Evolutionary conservation across 2,329 filamentous ascomycete genomes (phyloP).

Genomic region (Aspergillus calidoustus): DNA sequence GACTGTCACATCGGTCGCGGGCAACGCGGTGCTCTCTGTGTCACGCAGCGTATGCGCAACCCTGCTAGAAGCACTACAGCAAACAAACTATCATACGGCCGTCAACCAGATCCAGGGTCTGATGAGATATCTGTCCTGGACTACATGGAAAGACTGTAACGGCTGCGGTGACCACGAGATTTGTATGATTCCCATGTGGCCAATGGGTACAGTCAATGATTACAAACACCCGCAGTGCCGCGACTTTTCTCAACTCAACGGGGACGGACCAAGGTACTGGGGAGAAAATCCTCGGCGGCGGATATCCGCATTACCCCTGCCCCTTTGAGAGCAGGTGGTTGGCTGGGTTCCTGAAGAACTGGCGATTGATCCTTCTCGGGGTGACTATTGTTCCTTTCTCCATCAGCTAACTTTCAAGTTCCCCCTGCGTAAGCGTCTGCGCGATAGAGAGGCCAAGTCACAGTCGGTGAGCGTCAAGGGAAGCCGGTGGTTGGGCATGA

Average conservation of each 20-base stretch:
- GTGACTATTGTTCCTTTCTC: neutral
- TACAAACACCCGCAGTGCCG: conserved; percentile 56
- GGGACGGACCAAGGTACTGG: conserved; percentile 35
- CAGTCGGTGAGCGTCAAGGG: neutral
- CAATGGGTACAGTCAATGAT: conserved; percentile 59
- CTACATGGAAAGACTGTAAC: conserved; percentile 62
- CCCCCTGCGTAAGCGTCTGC: conserved; percentile 1
- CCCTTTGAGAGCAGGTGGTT: neutral
- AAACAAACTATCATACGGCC: conserved; percentile 29
- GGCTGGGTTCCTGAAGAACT: neutral
- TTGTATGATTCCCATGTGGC: conserved; percentile 69
- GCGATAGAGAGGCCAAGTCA: neutral
- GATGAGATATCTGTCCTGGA: conserved; percentile 61
- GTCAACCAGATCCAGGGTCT: conserved; percentile 45
- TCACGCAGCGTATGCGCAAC: conserved; percentile 39
- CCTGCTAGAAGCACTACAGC: conserved; percentile 30
- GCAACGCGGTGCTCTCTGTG: conserved; percentile 35
- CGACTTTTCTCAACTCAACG: conserved; percentile 30
- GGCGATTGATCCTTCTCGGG: neutral
- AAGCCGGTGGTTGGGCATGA: neutral
- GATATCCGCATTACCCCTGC: neutral
- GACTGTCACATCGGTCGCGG: conserved; percentile 27
- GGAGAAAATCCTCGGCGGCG: conserved; percentile 20
- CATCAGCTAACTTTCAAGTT: neutral
- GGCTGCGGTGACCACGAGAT: conserved; percentile 60